These are phyloP conservation scores for Bacterosira constricta DNA, from an alignment of 108 stramenopile species.

Conservation along the genomic window DNA sequence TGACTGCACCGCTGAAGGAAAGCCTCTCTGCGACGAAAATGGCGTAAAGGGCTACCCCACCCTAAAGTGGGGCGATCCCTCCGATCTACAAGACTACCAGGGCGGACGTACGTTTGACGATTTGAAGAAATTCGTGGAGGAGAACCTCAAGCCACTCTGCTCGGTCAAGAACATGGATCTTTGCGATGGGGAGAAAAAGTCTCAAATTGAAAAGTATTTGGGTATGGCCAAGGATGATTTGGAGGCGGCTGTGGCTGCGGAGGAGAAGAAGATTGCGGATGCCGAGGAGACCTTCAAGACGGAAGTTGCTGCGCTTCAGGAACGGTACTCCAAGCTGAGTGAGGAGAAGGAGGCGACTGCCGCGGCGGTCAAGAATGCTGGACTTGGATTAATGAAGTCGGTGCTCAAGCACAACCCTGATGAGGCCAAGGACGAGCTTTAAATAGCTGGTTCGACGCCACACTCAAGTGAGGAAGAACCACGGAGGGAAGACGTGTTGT, in stretches of 20 bases:
- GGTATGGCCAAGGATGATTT: conserved; percentile 58
- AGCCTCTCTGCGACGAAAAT: conserved; percentile 69
- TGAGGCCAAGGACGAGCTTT: conserved; percentile 42
- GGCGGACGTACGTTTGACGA: conserved; percentile 70
- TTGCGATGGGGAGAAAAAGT: conserved; percentile 68
- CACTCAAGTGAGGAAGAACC: too few relatives aligned
- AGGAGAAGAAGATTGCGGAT: conserved; percentile 65
- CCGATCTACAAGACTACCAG: conserved; percentile 74
- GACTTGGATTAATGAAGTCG: conserved; percentile 58
- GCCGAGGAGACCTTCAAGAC: conserved; percentile 61
- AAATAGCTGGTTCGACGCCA: too few relatives aligned
- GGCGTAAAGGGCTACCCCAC: conserved; percentile 87
- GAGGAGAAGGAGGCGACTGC: conserved; percentile 47
- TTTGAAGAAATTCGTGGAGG: conserved; percentile 68
- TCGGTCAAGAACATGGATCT: conserved; percentile 60
- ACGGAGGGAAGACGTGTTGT: too few relatives aligned
- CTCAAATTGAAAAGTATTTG: conserved; percentile 54
- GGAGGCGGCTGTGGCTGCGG: conserved; percentile 44
- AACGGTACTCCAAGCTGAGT: conserved; percentile 49
- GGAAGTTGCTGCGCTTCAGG: conserved; percentile 59
- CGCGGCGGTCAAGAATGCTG: conserved; percentile 50
- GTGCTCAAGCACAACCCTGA: conserved; percentile 29
- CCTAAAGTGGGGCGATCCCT: conserved; percentile 76
- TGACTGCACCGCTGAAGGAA: conserved; percentile 84
- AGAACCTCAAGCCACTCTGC: conserved; percentile 70